These are phyloP conservation scores for Boletus eberwhitei DNA, from an alignment of 768 basidiomycete species.

Conservation along the genomic window DNA sequence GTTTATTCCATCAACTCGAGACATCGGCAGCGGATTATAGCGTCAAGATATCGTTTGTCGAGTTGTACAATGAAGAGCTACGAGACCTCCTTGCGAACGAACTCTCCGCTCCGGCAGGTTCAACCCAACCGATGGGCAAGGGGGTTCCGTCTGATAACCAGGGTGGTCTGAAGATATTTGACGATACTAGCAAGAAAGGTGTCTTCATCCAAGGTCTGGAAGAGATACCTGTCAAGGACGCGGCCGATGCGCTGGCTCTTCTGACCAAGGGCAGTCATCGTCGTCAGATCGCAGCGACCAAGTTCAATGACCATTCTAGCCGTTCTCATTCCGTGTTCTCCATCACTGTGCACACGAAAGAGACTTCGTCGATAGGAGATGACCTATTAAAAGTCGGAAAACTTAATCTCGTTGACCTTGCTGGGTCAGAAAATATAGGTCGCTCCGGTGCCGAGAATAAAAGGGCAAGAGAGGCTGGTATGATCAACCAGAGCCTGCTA, in stretches of 20 bases:
- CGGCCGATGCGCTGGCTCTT: constrained; percentile 76
- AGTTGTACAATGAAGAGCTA: constrained; percentile 97
- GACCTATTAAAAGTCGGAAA: constrained; percentile 93
- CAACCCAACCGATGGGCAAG: constrained; percentile 77
- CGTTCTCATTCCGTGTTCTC: constrained; percentile 98
- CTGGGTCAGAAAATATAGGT: constrained; percentile 97
- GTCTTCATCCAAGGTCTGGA: constrained; percentile 95
- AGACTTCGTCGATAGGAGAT: constrained; percentile 71
- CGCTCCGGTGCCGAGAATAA: constrained; percentile 94
- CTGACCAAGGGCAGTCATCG: constrained; percentile 87
- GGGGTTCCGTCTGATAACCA: constrained; percentile 47
- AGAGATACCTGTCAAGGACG: constrained; percentile 80
- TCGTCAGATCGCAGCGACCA: constrained; percentile 91
- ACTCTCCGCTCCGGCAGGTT: constrained; percentile 63
- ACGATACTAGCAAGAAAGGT: constrained; percentile 83
- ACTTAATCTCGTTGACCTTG: constrained; percentile 94
- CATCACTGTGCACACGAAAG: constrained; percentile 92
- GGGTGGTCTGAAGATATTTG: constrained; percentile 82
- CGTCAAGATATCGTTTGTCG: constrained; percentile 91
- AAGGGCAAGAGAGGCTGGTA: constrained; percentile 93
- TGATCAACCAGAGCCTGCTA: constrained; percentile 96
- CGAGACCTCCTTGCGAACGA: constrained; percentile 87
- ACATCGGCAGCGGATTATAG: constrained; percentile 75
- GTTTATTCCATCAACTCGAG: constrained; percentile 87
- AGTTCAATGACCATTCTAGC: constrained; percentile 96